Evolutionary conservation across 2,329 filamentous ascomycete species (phyloP).

Genomic region (Claviceps humidiphila): DNA sequence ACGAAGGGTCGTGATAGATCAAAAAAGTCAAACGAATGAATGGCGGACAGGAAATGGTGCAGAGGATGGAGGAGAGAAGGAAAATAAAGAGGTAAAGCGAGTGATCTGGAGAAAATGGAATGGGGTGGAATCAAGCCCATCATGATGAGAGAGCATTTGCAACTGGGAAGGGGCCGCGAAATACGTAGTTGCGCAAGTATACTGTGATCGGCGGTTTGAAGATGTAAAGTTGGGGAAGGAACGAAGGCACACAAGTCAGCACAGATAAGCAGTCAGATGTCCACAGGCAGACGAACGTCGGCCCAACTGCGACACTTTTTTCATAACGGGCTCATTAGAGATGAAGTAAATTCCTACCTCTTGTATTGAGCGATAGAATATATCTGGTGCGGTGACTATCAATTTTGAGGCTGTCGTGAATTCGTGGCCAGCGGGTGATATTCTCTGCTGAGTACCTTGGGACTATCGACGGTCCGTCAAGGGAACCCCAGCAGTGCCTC

Average conservation of each 20-base stretch:
- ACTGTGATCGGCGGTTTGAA: neutral
- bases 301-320: neutral
- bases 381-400: neutral
- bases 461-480: neutral
- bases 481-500: neutral
- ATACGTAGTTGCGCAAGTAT: neutral
- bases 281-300: neutral
- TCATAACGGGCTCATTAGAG: neutral
- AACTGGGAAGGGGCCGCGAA: neutral
- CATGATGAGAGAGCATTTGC: neutral
- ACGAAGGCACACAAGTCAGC: neutral
- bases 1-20: constrained; percentile 2
- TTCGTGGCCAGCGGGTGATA: neutral
- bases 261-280: neutral
- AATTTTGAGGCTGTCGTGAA: neutral
- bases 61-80: neutral
- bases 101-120: neutral
- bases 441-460: too few species aligned
- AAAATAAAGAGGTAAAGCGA: too few species aligned
- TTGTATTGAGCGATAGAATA: neutral
- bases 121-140: neutral
- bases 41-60: neutral
- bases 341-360: neutral
- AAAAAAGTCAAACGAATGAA: constrained; percentile 5
- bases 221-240: neutral